A percentile compares a stretch with the other conserved stretches of the same genome.
phyloP scores from a whole-genome alignment of 371 early-diverging fungal species.

The Parasitella parasitica region DNA sequence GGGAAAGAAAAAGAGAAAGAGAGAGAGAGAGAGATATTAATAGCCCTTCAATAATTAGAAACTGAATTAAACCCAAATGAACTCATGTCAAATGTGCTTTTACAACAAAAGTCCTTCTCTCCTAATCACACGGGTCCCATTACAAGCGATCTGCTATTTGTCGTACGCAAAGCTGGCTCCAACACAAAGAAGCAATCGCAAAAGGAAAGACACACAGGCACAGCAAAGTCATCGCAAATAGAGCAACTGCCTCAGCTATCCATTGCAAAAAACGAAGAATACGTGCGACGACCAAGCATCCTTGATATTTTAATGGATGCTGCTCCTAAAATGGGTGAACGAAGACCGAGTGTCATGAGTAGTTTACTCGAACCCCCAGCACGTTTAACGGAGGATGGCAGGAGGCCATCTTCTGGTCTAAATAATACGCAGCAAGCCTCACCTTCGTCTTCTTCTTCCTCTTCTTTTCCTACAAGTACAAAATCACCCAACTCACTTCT shows the following conservation, averaged over 20 bases:
- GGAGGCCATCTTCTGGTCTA: conserved; percentile 18
- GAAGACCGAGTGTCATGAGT: conserved; percentile 18
- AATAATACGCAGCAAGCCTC: not conserved
- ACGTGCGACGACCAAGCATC: conserved; percentile 39
- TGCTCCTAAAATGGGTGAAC: conserved; percentile 21
- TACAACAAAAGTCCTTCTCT: conserved; percentile 20
- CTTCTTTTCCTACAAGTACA: conserved; percentile 23
- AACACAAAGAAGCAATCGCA: not conserved
- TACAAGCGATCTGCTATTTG: conserved; percentile 43
- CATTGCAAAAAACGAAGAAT: conserved; percentile 11
- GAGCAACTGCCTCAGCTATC: not conserved
- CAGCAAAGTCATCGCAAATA: not conserved
- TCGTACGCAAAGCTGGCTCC: conserved; percentile 26
- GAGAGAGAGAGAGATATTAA: not conserved
- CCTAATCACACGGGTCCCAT: conserved; percentile 23
- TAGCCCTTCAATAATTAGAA: conserved; percentile 21
- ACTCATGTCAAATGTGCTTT: conserved; percentile 38
- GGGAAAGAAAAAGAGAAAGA: not conserved
- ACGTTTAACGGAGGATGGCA: conserved; percentile 21
- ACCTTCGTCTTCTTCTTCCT: conserved; percentile 28
- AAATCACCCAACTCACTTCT: conserved; percentile 4
- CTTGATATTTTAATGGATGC: conserved; percentile 48
- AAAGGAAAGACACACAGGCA: not conserved
- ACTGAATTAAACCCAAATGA: conserved; percentile 34
- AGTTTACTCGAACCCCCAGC: conserved; percentile 7